Percentiles rank a stretch among this genome's conserved stretches.
Conservation (phyloP, 1,284 basidiomycete genomes). For the Sutorius eximius region DNA sequence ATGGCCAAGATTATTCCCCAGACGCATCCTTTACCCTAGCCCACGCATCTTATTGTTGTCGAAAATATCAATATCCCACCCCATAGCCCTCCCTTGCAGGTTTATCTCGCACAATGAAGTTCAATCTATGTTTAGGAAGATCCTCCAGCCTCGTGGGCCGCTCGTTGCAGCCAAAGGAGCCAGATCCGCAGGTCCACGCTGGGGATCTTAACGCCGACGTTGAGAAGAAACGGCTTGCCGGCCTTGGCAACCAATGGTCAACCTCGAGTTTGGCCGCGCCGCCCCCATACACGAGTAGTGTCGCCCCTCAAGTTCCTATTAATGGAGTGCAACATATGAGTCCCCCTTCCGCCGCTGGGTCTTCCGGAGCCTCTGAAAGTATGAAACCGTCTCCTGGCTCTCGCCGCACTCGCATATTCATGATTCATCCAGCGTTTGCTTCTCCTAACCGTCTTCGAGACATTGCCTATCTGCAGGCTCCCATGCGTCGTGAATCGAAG, state of each 20-base stretch:
- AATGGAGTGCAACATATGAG: not conserved
- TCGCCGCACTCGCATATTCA: constrained; percentile 24
- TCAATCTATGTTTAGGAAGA: constrained; percentile 8
- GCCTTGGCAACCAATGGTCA: not conserved
- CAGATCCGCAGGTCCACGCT: constrained; percentile 5
- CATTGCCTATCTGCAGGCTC: constrained; percentile 26
- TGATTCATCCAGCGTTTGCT: constrained; percentile 21
- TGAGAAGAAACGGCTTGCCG: constrained; percentile 3
- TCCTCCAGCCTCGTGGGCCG: constrained; percentile 4
- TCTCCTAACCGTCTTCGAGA: constrained; percentile 19
- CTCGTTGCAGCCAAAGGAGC: constrained; percentile 11
- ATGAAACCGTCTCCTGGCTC: constrained; percentile 23
- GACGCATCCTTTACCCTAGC: not conserved
- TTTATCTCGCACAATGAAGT: constrained; percentile 5
- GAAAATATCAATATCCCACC: not conserved
- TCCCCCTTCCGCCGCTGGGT: constrained; percentile 7
- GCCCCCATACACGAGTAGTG: constrained; percentile 21
- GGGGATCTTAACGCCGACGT: not conserved
- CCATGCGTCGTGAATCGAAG: constrained; percentile 26
- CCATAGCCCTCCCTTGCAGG: not conserved
- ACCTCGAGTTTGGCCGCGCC: constrained; percentile 13
- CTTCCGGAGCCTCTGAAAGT: constrained; percentile 15
- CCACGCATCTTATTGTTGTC: not conserved
- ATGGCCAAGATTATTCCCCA: too few relatives aligned
- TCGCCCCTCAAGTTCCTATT: constrained; percentile 2